A percentile compares a stretch with the other conserved stretches of the same genome.
phyloP scores from a whole-genome alignment of 139 green algal species.

The Chlamydomonas incerta region DNA sequence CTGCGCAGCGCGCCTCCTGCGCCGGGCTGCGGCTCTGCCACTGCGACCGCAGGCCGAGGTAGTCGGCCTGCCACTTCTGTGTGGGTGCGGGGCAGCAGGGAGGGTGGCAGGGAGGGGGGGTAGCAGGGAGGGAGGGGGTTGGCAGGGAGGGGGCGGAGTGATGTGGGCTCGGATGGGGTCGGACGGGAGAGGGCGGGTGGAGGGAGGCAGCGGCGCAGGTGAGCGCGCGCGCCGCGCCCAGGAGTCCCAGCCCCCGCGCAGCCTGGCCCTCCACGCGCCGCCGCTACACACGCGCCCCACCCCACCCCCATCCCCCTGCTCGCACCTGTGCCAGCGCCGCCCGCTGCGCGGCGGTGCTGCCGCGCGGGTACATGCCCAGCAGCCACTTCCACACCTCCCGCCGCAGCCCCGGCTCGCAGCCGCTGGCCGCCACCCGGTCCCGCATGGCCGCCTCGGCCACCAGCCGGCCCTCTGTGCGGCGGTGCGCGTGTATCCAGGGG shows the following conservation, averaged over 20 bases:
- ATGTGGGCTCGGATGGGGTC: too few species aligned
- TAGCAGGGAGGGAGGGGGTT: background rate
- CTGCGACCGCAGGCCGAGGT: slow-evolving; percentile 73
- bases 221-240: too few species aligned
- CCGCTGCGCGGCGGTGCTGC: slow-evolving; percentile 57
- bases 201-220: too few species aligned
- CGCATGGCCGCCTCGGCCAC: slow-evolving; percentile 18
- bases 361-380: slow-evolving; percentile 76
- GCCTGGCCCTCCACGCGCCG: too few species aligned
- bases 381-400: slow-evolving; percentile 86
- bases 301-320: too few species aligned
- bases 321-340: slow-evolving; percentile 14
- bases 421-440: slow-evolving; percentile 74
- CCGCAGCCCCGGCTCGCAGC: slow-evolving; percentile 63
- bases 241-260: too few species aligned
- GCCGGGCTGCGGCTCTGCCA: slow-evolving; percentile 74
- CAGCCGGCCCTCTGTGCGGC: slow-evolving; percentile 50
- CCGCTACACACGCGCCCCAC: too few species aligned
- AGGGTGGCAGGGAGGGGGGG: too few species aligned
- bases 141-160: too few species aligned
- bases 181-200: too few species aligned
- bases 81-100: background rate
- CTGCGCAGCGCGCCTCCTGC: slow-evolving; percentile 75
- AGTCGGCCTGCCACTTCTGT: slow-evolving; percentile 51
- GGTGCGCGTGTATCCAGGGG: too few species aligned